Conservation (phyloP, 1,284 basidiomycete genomes). For the Ceratobasidium sp. region DNA sequence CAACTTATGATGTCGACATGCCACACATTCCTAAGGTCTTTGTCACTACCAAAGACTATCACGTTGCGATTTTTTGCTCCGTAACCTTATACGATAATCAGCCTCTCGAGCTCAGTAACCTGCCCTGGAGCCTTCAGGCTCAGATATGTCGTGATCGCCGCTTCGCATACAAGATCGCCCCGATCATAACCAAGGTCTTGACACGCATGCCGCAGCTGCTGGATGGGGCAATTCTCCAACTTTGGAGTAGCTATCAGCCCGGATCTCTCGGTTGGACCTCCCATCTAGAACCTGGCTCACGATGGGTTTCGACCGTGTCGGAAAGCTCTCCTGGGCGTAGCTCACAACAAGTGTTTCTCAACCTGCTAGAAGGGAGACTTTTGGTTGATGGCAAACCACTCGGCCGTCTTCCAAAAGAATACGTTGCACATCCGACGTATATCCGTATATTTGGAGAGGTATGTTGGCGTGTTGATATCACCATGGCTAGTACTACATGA, state of each 20-base stretch:
- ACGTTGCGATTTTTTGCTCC: constrained; percentile 39
- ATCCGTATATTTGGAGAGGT: constrained; percentile 44
- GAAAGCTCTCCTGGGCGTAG: background rate
- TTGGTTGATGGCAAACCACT: constrained; percentile 44
- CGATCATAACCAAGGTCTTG: background rate
- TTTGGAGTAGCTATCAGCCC: background rate
- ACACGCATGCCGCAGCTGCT: background rate
- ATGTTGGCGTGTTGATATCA: background rate
- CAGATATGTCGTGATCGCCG: constrained; percentile 36
- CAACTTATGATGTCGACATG: constrained; percentile 44
- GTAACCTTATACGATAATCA: constrained; percentile 42
- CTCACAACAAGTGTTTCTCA: constrained; percentile 41
- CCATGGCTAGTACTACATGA: background rate
- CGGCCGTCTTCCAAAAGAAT: constrained; percentile 37
- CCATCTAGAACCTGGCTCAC: background rate
- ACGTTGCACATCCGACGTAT: constrained; percentile 43
- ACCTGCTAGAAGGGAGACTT: constrained; percentile 37
- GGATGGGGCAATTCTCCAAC: background rate
- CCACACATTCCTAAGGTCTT: constrained; percentile 13
- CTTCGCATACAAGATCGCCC: background rate
- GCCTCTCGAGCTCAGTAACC: constrained; percentile 20
- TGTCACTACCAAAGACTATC: constrained; percentile 23
- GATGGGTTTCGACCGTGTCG: constrained; percentile 34
- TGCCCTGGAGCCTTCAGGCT: background rate
- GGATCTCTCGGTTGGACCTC: background rate